Evolutionary conservation across 768 basidiomycete genomes (phyloP).

Genomic region (Phaeotremella fagi): DNA sequence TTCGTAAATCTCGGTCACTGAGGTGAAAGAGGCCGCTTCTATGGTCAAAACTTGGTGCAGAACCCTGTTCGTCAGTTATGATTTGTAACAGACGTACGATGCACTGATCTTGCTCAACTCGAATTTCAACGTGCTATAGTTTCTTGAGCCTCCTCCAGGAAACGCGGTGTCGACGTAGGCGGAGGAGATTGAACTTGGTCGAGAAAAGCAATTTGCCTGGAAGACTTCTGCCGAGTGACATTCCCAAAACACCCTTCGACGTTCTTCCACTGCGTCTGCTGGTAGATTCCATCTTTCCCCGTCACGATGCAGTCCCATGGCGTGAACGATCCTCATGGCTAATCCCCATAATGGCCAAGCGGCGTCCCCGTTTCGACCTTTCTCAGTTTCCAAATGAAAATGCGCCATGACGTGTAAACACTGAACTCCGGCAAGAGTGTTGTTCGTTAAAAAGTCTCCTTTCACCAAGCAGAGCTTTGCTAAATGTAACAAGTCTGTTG

Average conservation of each 20-base stretch:
- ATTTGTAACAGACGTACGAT: no score
- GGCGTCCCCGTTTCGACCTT: constrained; percentile 25
- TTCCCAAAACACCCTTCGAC: constrained; percentile 20
- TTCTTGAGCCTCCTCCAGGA: no score
- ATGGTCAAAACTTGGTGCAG: no score
- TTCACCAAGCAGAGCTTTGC: constrained; percentile 17
- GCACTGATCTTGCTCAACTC: no score
- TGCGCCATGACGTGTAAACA: constrained; percentile 20
- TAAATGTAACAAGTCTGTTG: constrained; percentile 7
- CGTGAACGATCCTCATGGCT: constrained; percentile 15
- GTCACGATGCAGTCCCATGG: constrained; percentile 17
- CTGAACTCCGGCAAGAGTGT: constrained; percentile 23
- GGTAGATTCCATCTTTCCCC: constrained; percentile 9
- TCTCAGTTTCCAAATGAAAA: constrained; percentile 20
- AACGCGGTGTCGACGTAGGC: constrained; percentile 15
- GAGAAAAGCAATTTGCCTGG: no score
- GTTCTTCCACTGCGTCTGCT: constrained; percentile 1
- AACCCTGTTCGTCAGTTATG: no score
- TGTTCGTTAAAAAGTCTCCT: constrained; percentile 21
- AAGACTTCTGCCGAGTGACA: background rate
- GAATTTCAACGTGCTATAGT: no score
- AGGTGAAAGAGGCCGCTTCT: no score
- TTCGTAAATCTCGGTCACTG: no score
- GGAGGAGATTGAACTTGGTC: no score
- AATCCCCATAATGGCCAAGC: constrained; percentile 17